Evolutionary conservation across 2,329 filamentous ascomycete genomes (phyloP), one percentile per base, ranked within the genome.

Genomic region (Neopestalotiopsis rosae): DNA sequence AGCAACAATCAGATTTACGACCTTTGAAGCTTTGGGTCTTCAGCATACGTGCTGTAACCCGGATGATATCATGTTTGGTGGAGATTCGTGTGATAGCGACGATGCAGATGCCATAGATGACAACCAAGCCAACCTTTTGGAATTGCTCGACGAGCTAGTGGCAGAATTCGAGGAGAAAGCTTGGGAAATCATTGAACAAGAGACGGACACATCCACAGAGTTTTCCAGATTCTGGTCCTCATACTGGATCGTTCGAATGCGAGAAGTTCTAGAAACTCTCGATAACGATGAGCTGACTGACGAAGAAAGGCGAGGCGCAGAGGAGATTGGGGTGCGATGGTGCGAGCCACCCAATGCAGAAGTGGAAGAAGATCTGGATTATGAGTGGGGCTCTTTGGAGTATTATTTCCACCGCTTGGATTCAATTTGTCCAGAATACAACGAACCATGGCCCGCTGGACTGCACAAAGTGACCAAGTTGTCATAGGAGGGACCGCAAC

Each of bases 361-460:
- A 17, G 20, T 14, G 17, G 24, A 32, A 58, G 14, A 28, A 58
- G 1, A 20, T 3, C 17, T 17, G 56, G 24, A 24, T 24, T 58
- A 58, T 12, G 4, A 58, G 20, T 28, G 10, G 3, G 9, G 5
- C 2, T 58, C 56, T 2, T 13, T 58, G 56, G 24, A 58, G 56
- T 28, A 13, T 2, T 4, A 58, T 24, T 65, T 65, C n/a, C 24
- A 65, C 4, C 3, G 20, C 10, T 32, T 65, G 24, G 62, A 65
- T 30, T 6, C 28, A 38, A 32, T 65, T 6, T 65, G 40, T 17
- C 62, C 62, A 5, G 62, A 65, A n/a, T 65, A 65, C 62, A 65
- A 65, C 20, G 40, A 65, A 32, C 62, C 62, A 52, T 65, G 62
- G 62, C 62, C 62, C 12, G 62, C 24, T 6, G 62, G 14, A 14